Base-by-base conservation (phyloP, 2,329 filamentous ascomycete species). In the Calonectria multiphialidica region DNA sequence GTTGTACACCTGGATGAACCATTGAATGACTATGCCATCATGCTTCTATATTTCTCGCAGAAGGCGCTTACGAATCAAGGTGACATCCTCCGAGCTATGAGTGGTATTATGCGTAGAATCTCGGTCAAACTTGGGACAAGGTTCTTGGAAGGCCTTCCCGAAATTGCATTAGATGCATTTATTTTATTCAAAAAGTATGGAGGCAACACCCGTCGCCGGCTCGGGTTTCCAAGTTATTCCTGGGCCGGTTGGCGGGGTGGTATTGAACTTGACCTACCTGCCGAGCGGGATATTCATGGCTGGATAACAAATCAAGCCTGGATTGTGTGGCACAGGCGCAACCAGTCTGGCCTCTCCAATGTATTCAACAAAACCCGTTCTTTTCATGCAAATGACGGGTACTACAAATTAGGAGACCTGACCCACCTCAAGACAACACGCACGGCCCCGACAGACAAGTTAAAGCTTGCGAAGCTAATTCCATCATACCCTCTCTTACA, bases 301-400 rank as follows among this genome's bases (percentile, higher is more conserved):
- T 71, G 44, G 55, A 49, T 74, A 5, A 2, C 10, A 3, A 13
- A 65, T 0, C 35, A 44, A 3, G 73, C 70, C 2, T 75, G 74
- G 72, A 74, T 75, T 5, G 7, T 74, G 1, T 75, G 74, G 74
- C 67, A 73, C 5, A 74, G 59, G 16, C 42, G 72, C n/a, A 74
- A 37, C 12, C 55, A 68, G 0, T 70, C 61, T 1, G 68, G 65
- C n/a, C n/a, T n/a, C n/a, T n/a, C n/a, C n/a, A n/a, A n/a, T n/a
- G n/a, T n/a, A n/a, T n/a, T n/a, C n/a, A n/a, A n/a, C n/a, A n/a
- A n/a, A n/a, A n/a, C n/a, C n/a, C n/a, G n/a, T n/a, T n/a, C n/a
- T n/a, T n/a, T n/a, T n/a, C n/a, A n/a, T n/a, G n/a, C n/a, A n/a
- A n/a, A n/a, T n/a, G n/a, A 2, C 0, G 68, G 71, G 1, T 71